Conservation (phyloP, 495 filamentous ascomycete species). For the Lepraria neglecta region DNA sequence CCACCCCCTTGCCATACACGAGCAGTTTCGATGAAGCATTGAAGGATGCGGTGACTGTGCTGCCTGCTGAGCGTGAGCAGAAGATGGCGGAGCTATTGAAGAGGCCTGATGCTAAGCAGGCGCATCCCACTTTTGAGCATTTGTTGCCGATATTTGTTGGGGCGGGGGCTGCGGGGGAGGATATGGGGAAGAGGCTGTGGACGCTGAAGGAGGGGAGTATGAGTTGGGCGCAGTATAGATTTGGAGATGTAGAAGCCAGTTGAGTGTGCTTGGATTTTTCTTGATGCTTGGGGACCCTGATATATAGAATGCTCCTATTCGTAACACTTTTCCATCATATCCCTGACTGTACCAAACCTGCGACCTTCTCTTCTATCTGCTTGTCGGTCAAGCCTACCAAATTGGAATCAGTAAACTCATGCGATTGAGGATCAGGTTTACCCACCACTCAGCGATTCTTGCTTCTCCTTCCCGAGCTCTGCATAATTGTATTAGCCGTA, state of each 20-base stretch:
- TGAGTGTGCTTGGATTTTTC: background rate
- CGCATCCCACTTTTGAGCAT: constrained; percentile 78
- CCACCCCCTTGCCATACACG: constrained; percentile 56
- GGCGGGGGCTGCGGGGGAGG: constrained; percentile 61
- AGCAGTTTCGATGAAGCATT: constrained; percentile 72
- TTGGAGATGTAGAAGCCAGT: constrained; percentile 50
- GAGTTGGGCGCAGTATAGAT: constrained; percentile 71
- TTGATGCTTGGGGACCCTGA: background rate
- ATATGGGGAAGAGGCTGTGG: constrained; percentile 57
- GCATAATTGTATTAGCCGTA: constrained; percentile 18
- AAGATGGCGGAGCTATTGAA: constrained; percentile 55
- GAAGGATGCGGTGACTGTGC: constrained; percentile 56
- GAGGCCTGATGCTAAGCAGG: constrained; percentile 61
- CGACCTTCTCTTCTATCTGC: constrained; percentile 85
- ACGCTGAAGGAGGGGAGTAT: constrained; percentile 60
- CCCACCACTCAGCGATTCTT: constrained; percentile 69
- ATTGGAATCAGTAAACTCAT: constrained; percentile 9
- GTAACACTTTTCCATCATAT: constrained; percentile 11
- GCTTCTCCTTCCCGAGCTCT: constrained; percentile 88
- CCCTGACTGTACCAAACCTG: constrained; percentile 65
- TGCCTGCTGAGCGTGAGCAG: constrained; percentile 50
- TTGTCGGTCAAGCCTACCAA: constrained; percentile 73
- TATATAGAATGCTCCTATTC: constrained; percentile 10
- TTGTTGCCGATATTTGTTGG: constrained; percentile 71
- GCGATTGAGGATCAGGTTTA: constrained; percentile 19